Evolutionary conservation across 257 asterid genomes (phyloP), one percentile per base, ranked within the genome.

Genomic region (Lycium barbarum): DNA sequence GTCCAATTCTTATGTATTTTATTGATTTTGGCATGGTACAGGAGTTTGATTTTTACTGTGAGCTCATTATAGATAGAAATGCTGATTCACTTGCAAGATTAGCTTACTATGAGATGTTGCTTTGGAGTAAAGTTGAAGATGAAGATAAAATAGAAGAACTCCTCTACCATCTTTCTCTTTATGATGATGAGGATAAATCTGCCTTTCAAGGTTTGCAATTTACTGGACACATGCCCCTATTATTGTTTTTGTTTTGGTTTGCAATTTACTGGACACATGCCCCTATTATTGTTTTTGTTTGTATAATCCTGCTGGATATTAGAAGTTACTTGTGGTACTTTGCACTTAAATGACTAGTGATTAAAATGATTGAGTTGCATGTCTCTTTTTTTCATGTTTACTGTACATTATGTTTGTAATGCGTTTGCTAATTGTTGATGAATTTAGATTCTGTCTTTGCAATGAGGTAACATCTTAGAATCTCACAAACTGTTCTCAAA

Each of bases 101-200:
- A 58, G 90, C 94, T 90, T 97, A 93, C 91, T 95, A 97, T 84
- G 97, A 94, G 89, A 92, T 94, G 98, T 90, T 92, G 92, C 91
- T 95, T 43, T 93, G 94, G 92, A 35, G 89, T 84, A 88, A 87
- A 59, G 88, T 89, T 78, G 79, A 89, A 22, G 83, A 93, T 83
- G 92, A 93, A 79, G 91, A 66, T 57, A 95, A 93, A 87, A 88
- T 95, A 84, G 91, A 89, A 86, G 96, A 95, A 89, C 95, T 94
- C 85, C 87, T 88, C 82, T 84, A 33, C 87, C 83, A 92, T 84
- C 89, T 81, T 59, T 71, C 90, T 58, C 85, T 87, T 80, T 91
- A 91, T 84, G 87, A 88, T 80, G 91, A 90, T 54, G 92, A 85
- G 67, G 93, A 88, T 74, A 92, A 91, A 89, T 83, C 88, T 65